Conservation (phyloP, 306 rosid species). For the Trifolium pratense region DNA sequence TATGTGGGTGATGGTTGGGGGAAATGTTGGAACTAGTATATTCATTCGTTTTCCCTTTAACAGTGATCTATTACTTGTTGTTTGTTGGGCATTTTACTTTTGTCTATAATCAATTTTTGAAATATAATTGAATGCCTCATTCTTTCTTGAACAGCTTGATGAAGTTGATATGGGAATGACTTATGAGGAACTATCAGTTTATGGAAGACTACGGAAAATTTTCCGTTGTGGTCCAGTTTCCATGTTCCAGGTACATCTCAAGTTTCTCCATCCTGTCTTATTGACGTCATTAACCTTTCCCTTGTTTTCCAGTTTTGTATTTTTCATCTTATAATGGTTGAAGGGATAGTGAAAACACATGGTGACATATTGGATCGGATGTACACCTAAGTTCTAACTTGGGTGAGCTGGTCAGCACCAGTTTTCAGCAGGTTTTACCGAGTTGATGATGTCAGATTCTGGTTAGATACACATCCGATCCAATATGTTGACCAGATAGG, state of each 20-base stretch:
- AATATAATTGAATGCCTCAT: conserved; percentile 33
- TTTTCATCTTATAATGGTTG: conserved; percentile 7
- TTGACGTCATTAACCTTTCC: conserved; percentile 20
- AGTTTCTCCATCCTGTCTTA: conserved; percentile 32
- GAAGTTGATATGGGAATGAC: conserved; percentile 99
- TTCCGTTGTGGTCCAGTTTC: conserved; percentile 93
- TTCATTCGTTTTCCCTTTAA: conserved; percentile 15
- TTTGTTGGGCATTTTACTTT: conserved; percentile 29
- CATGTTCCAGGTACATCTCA: conserved; percentile 77
- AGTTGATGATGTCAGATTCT: too few relatives aligned
- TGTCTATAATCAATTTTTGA: conserved; percentile 22
- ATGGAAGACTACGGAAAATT: conserved; percentile 88
- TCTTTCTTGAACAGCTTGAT: conserved; percentile 66
- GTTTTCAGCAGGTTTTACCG: too few relatives aligned
- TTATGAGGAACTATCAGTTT: conserved; percentile 89
- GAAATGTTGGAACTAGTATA: conserved; percentile 28
- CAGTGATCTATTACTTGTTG: conserved; percentile 31
- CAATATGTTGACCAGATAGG: too few relatives aligned
- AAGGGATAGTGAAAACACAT: background rate
- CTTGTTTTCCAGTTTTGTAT: conserved; percentile 8
- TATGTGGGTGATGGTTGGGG: background rate
- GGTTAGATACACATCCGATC: too few relatives aligned
- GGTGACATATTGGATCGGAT: too few relatives aligned
- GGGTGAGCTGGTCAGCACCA: too few relatives aligned
- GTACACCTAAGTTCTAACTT: too few relatives aligned